phyloP scores from a whole-genome alignment of 106 monocot species.

The Acanthochlamys bracteata region DNA sequence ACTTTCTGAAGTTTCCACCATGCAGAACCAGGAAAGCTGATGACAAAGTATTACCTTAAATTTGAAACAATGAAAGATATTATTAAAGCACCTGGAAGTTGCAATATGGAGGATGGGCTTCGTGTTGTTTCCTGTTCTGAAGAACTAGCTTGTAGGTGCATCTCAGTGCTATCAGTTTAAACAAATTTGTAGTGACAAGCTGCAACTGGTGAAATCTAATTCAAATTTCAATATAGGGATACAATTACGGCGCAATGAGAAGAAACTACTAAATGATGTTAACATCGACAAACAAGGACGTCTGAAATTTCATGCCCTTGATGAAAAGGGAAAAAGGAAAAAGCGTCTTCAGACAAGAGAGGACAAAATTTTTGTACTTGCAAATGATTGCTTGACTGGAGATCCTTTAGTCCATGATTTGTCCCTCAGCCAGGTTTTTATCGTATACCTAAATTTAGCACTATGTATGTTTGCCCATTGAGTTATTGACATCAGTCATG shows the following conservation, averaged over 20 bases:
- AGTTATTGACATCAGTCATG: too few species aligned
- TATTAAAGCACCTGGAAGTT: conserved; percentile 73
- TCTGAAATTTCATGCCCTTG: conserved; percentile 64
- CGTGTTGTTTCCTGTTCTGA: conserved; percentile 59
- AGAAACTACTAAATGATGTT: conserved; percentile 84
- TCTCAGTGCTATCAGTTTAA: background rate
- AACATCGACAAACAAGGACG: conserved; percentile 78
- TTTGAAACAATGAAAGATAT: conserved; percentile 94
- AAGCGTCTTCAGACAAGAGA: conserved; percentile 91
- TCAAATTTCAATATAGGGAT: conserved; percentile 73
- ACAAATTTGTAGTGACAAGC: background rate
- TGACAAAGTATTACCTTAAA: conserved; percentile 93
- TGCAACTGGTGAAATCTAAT: background rate
- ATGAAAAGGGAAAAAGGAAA: conserved; percentile 79
- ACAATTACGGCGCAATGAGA: conserved; percentile 89
- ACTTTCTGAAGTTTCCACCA: too few species aligned
- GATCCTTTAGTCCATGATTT: conserved; percentile 80
- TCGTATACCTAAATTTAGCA: too few species aligned
- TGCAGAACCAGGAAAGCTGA: conserved; percentile 88
- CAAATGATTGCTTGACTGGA: conserved; percentile 92
- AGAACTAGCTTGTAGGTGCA: conserved; percentile 74
- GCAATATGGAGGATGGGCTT: conserved; percentile 76
- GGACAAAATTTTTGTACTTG: conserved; percentile 84
- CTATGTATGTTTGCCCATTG: too few species aligned
- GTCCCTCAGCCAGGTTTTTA: conserved; percentile 78